Evolutionary conservation across 441 rosid species (phyloP).

Genomic region (Sinapis alba): DNA sequence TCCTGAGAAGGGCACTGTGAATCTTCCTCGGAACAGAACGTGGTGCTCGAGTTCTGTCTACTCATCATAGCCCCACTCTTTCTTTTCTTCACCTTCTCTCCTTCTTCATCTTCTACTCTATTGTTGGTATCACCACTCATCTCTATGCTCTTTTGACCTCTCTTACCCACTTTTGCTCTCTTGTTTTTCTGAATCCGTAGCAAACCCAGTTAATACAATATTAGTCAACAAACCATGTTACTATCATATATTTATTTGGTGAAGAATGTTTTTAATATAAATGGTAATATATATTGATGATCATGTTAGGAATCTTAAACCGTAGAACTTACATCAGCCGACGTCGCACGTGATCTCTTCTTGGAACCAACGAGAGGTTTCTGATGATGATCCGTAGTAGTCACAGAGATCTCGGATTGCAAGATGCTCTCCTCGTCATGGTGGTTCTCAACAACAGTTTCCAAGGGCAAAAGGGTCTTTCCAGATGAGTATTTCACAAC

Average conservation of each 20-base stretch:
- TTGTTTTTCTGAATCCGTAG: constrained; percentile 44
- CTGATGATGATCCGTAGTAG: constrained; percentile 24
- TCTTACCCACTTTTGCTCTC: constrained; percentile 18
- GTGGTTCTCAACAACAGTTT: constrained; percentile 25
- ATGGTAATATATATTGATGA: constrained; percentile 1
- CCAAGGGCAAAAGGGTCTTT: constrained; percentile 15
- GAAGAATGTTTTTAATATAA: not conserved
- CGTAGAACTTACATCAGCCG: constrained; percentile 54
- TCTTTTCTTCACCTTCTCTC: constrained; percentile 20
- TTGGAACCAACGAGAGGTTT: constrained; percentile 42
- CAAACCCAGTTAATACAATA: not conserved
- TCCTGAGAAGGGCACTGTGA: constrained; percentile 50
- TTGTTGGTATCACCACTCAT: constrained; percentile 33
- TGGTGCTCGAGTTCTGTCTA: constrained; percentile 52
- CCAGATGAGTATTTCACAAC: constrained; percentile 33
- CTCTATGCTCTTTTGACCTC: constrained; percentile 48
- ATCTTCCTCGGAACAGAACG: constrained; percentile 65
- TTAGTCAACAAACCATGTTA: constrained; percentile 12
- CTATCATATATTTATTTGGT: not conserved
- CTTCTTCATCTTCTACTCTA: constrained; percentile 43
- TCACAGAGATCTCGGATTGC: constrained; percentile 27
- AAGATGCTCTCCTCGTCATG: constrained; percentile 22
- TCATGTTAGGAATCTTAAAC: not conserved
- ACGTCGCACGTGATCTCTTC: constrained; percentile 49
- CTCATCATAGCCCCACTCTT: constrained; percentile 35